Evolutionary conservation across 768 basidiomycete species (phyloP).

Genomic region (Leccinum boreale): DNA sequence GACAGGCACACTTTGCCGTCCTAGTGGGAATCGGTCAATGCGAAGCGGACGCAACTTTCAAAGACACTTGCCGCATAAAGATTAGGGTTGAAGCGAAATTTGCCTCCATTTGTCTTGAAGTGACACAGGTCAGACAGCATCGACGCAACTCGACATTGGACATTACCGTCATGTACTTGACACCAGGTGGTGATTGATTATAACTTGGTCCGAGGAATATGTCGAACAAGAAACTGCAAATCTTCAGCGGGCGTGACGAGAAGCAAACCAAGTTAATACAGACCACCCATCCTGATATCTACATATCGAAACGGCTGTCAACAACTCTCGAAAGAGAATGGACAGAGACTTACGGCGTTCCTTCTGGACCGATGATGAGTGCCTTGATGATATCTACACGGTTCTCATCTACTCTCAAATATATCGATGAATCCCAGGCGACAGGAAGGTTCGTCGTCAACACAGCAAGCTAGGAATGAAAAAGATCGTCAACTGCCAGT

Average conservation of each 20-base stretch:
- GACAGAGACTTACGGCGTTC: constrained; percentile 69
- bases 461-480: constrained; percentile 70
- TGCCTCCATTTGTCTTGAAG: constrained; percentile 76
- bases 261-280: constrained; percentile 22
- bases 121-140: constrained; percentile 7
- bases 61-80: constrained; percentile 70
- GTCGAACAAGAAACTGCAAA: constrained; percentile 70
- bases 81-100: constrained; percentile 92
- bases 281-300: constrained; percentile 93
- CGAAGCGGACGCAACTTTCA: neutral
- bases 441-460: constrained; percentile 93
- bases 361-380: constrained; percentile 89
- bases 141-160: neutral
- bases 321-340: neutral
- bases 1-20: constrained; percentile 95
- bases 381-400: constrained; percentile 91
- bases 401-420: constrained; percentile 88
- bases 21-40: constrained; percentile 33
- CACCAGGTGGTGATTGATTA: constrained; percentile 79
- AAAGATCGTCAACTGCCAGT: constrained; percentile 6
- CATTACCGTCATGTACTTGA: constrained; percentile 61
- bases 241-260: constrained; percentile 4
- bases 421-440: constrained; percentile 92
- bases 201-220: constrained; percentile 90
- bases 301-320: constrained; percentile 7